A percentile compares a stretch with the other conserved stretches of the same genome.
These are phyloP conservation scores for Podospora pseudoanserina DNA, from an alignment of 495 filamentous ascomycete genomes.

Conservation along the genomic window DNA sequence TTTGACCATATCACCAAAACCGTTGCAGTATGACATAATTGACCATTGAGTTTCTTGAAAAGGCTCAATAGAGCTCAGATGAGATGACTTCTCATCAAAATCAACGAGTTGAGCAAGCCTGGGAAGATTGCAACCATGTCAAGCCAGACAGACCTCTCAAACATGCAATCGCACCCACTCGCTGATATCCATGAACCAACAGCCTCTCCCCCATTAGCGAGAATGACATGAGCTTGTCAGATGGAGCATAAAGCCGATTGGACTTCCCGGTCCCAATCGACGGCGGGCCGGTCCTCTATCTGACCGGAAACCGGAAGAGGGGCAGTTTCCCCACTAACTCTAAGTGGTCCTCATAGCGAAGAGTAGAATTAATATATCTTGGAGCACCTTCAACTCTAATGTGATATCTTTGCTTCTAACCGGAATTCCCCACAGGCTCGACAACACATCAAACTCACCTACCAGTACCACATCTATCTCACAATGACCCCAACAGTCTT, in stretches of 20 bases:
- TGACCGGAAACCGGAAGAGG: neutral
- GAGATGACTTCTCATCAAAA: neutral
- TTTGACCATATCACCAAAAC: neutral
- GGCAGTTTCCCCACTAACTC: neutral
- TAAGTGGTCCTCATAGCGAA: neutral
- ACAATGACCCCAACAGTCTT: slow-evolving; percentile 62
- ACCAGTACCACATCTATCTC: neutral
- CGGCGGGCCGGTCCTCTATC: neutral
- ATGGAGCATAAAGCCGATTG: neutral
- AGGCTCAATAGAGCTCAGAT: neutral
- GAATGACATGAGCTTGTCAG: neutral
- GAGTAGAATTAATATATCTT: no score
- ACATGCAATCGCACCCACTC: no score
- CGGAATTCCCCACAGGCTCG: neutral
- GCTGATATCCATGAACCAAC: no score
- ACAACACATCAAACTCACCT: neutral
- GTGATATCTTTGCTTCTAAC: neutral
- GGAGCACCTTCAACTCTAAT: neutral
- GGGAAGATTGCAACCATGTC: no score
- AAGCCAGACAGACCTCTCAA: no score
- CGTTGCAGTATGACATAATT: neutral
- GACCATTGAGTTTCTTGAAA: neutral
- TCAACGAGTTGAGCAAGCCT: neutral
- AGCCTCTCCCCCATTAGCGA: neutral
- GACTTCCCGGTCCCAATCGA: neutral